These are phyloP conservation scores for Halophytophthora batemanensis DNA, from an alignment of 352 stramenopile species.

Conservation along the genomic window DNA sequence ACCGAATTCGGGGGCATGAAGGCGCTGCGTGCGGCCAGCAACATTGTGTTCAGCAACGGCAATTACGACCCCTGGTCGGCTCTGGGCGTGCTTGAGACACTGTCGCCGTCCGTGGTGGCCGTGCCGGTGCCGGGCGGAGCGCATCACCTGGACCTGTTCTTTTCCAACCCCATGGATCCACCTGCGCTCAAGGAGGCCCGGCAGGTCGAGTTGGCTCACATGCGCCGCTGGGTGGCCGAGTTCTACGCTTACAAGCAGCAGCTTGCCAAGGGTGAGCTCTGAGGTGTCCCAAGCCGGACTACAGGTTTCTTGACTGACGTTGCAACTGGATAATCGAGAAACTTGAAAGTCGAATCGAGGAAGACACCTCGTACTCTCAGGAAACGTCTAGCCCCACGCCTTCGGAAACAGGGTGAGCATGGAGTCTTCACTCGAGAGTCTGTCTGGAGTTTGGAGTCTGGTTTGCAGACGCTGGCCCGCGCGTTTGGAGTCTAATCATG, in stretches of 20 bases:
- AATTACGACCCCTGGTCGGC: constrained; percentile 92
- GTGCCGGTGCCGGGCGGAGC: constrained; percentile 70
- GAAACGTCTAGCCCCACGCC: too few species aligned
- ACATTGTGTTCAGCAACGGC: constrained; percentile 95
- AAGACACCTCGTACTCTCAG: too few species aligned
- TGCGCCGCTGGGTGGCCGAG: constrained; percentile 78
- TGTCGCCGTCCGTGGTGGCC: constrained; percentile 67
- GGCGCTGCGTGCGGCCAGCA: constrained; percentile 68
- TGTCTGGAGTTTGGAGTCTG: too few species aligned
- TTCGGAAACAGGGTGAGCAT: too few species aligned
- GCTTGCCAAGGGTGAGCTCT: background rate
- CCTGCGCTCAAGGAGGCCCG: constrained; percentile 64
- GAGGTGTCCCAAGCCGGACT: too few species aligned
- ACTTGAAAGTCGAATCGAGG: too few species aligned
- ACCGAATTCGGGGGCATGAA: constrained; percentile 74
- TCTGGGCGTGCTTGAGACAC: constrained; percentile 76
- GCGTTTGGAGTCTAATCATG: too few species aligned
- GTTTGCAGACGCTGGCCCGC: too few species aligned
- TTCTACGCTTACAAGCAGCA: constrained; percentile 36
- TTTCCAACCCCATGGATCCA: constrained; percentile 83
- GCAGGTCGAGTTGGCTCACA: constrained; percentile 67
- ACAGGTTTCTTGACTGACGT: too few species aligned
- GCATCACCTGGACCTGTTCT: constrained; percentile 93
- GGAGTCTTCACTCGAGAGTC: too few species aligned
- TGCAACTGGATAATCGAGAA: too few species aligned